phyloP scores from a whole-genome alignment of 805 yeast genomes.

The Wickerhamomyces hampshirensis region DNA sequence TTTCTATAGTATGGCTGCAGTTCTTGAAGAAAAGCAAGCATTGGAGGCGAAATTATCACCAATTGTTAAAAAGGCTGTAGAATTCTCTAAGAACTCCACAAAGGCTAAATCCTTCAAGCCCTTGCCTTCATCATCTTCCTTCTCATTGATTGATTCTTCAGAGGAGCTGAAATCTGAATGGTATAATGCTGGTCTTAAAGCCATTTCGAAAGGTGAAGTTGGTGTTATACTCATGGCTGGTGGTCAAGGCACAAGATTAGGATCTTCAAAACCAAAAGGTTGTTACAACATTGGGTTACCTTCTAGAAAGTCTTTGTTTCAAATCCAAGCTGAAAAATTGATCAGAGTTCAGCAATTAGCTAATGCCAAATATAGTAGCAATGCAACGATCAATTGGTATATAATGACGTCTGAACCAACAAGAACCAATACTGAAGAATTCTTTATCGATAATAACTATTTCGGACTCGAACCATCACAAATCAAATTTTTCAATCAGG shows the following conservation, averaged over 20 bases:
- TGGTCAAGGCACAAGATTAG: constrained; percentile 96
- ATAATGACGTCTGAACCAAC: constrained; percentile 96
- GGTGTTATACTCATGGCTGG: constrained; percentile 95
- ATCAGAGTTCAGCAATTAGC: constrained; percentile 57
- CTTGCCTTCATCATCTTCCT: constrained; percentile 48
- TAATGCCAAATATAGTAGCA: constrained; percentile 24
- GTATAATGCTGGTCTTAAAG: constrained; percentile 51
- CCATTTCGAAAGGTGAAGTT: constrained; percentile 68
- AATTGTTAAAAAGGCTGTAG: constrained; percentile 35
- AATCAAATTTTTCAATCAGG: constrained; percentile 85
- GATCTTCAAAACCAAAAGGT: constrained; percentile 89
- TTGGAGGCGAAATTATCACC: constrained; percentile 22
- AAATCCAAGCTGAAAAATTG: constrained; percentile 88
- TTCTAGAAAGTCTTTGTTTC: constrained; percentile 78
- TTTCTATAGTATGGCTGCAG: constrained; percentile 9
- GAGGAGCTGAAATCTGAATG: constrained; percentile 19
- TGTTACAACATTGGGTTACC: constrained; percentile 87
- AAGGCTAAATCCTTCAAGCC: constrained; percentile 33
- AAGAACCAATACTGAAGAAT: constrained; percentile 64
- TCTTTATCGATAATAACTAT: constrained; percentile 53
- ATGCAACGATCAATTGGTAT: constrained; percentile 64
- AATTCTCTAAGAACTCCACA: constrained; percentile 27
- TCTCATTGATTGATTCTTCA: constrained; percentile 36
- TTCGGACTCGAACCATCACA: constrained; percentile 66
- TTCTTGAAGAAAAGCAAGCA: constrained; percentile 9